These are phyloP conservation scores for Blastocystis sp. DNA, from an alignment of 352 stramenopile species.

Conservation along the genomic window DNA sequence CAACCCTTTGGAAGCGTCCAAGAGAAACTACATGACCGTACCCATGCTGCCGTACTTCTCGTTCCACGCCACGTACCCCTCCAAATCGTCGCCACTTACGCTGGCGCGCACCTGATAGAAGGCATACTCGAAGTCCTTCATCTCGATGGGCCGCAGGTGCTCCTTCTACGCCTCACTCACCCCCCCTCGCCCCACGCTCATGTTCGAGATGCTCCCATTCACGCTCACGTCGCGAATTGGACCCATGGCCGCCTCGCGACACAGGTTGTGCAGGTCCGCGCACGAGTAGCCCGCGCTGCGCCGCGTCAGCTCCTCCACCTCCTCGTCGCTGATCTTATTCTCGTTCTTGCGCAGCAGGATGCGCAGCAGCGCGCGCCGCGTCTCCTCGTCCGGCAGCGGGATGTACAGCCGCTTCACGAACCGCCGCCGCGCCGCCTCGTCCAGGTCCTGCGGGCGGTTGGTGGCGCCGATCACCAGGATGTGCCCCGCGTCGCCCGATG, in stretches of 20 bases:
- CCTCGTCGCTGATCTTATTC: conserved; percentile 80
- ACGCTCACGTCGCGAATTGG: conserved; percentile 82
- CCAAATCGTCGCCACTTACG: conserved; percentile 87
- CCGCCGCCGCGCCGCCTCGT: conserved; percentile 80
- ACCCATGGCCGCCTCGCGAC: conserved; percentile 93
- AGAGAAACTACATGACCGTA: conserved; percentile 73
- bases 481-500: not conserved
- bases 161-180: not conserved
- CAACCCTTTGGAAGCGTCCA: not conserved
- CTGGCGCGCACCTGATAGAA: conserved; percentile 87
- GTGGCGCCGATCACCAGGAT: conserved; percentile 92
- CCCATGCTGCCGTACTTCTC: conserved; percentile 82
- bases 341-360: conserved; percentile 87
- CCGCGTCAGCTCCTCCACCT: conserved; percentile 76
- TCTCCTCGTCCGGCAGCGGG: conserved; percentile 84
- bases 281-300: conserved; percentile 86
- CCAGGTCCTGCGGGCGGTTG: conserved; percentile 95
- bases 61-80: conserved; percentile 87
- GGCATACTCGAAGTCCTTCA: conserved; percentile 89
- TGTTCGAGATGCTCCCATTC: conserved; percentile 80
- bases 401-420: conserved; percentile 99
- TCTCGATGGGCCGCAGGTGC: conserved; percentile 87
- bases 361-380: conserved; percentile 79
- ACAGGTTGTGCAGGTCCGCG: conserved; percentile 92
- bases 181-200: conserved; percentile 74